Conservation (phyloP, 257 asterid species). For the Rubia yunnanensis region DNA sequence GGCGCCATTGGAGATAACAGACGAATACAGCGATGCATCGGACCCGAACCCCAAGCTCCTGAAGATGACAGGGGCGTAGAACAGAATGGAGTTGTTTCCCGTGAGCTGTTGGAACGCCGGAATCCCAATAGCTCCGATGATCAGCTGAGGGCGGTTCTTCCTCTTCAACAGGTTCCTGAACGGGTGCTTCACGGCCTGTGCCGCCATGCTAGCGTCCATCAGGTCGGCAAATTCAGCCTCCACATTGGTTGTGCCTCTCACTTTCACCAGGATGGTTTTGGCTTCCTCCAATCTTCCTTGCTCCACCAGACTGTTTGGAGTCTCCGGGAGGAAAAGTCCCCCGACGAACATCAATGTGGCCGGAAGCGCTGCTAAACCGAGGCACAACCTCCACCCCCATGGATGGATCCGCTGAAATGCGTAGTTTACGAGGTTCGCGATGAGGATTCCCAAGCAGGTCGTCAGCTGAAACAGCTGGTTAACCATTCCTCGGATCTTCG, state of each 20-base stretch:
- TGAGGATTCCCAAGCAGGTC: slow-evolving; percentile 51
- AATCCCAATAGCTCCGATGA: slow-evolving; percentile 49
- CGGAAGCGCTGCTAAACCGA: slow-evolving; percentile 65
- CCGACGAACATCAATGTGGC: slow-evolving; percentile 53
- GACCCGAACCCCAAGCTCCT: slow-evolving; percentile 79
- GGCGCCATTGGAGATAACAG: slow-evolving; percentile 50
- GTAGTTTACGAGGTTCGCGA: slow-evolving; percentile 56
- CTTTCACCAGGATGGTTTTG: slow-evolving; percentile 34
- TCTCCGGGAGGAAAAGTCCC: slow-evolving; percentile 64
- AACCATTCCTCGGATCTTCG: slow-evolving; percentile 56
- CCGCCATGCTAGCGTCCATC: slow-evolving; percentile 52
- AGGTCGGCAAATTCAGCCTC: slow-evolving; percentile 67
- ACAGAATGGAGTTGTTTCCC: slow-evolving; percentile 68
- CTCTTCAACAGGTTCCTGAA: slow-evolving; percentile 42
- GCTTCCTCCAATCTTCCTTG: slow-evolving; percentile 56
- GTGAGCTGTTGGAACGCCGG: slow-evolving; percentile 83
- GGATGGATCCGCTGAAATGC: slow-evolving; percentile 46
- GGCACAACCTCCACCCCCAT: slow-evolving; percentile 78
- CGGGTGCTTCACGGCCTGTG: slow-evolving; percentile 54
- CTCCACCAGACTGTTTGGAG: slow-evolving; percentile 74
- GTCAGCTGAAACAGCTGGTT: slow-evolving; percentile 68
- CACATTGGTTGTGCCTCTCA: slow-evolving; percentile 55
- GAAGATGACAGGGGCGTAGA: slow-evolving; percentile 71
- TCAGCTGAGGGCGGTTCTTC: slow-evolving; percentile 57
- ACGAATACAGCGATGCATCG: slow-evolving; percentile 43